A percentile compares a stretch with the other conserved stretches of the same genome.
phyloP scores from a whole-genome alignment of 2,329 filamentous ascomycete genomes.

The Aspergillus sp. region DNA sequence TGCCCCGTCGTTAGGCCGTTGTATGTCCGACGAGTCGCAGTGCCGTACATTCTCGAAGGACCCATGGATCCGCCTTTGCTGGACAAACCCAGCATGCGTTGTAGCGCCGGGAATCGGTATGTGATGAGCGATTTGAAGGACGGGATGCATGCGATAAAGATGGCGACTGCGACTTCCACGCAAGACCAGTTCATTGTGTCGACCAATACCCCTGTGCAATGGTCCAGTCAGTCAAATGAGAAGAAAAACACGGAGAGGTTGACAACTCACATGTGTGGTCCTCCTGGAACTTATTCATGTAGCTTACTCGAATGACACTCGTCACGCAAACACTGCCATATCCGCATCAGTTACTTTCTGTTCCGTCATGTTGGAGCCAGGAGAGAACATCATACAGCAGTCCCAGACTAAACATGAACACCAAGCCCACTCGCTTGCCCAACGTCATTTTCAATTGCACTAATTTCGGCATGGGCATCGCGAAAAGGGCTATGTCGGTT shows the following conservation, averaged over 20 bases:
- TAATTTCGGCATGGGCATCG: not conserved
- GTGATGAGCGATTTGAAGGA: constrained; percentile 19
- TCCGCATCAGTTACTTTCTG: not conserved
- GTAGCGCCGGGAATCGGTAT: not conserved
- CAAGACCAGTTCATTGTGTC: constrained; percentile 23
- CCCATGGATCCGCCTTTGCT: not conserved
- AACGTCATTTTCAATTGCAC: not conserved
- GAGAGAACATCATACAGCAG: not conserved
- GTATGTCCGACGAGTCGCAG: constrained; percentile 1
- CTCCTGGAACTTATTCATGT: not conserved
- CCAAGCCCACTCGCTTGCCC: not conserved
- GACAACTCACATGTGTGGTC: not conserved
- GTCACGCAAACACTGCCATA: not conserved
- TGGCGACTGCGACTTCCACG: constrained; percentile 19
- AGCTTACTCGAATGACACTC: not conserved
- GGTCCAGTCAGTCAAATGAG: not conserved
- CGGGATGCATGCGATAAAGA: constrained; percentile 24
- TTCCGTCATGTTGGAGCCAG: not conserved
- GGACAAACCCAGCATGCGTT: not conserved
- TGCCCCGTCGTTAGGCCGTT: constrained; percentile 7
- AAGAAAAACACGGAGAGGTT: not conserved
- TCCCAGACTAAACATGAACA: not conserved
- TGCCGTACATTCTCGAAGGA: not conserved
- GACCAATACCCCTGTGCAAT: constrained; percentile 18
- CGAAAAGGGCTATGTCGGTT: not conserved